Conservation (phyloP, 192 early-diverging fungal genomes). For the Hyaloraphidium curvatum region DNA sequence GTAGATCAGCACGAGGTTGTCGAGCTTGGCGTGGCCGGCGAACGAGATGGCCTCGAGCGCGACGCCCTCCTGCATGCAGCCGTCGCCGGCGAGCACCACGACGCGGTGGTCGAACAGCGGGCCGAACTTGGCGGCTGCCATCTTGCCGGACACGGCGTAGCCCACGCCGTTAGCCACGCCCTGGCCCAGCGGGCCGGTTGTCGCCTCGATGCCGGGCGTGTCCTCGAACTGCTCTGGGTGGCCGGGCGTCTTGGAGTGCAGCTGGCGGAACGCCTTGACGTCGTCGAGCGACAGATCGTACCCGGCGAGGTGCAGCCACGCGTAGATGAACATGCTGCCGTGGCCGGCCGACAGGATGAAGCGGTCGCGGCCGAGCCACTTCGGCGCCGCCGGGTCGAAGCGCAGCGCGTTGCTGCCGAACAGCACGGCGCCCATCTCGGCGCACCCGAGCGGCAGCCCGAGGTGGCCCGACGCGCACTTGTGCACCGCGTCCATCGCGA, state of each 20-base stretch:
- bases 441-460: constrained; percentile 94
- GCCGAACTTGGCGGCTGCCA: constrained; percentile 82
- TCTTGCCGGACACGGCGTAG: constrained; percentile 72
- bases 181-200: constrained; percentile 93
- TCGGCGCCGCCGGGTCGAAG: background rate
- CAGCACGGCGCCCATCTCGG: constrained; percentile 78
- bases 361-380: constrained; percentile 74
- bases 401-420: constrained; percentile 29
- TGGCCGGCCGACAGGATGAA: constrained; percentile 97
- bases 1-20: constrained; percentile 86
- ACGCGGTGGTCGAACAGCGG: constrained; percentile 71
- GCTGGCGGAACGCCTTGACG: constrained; percentile 74
- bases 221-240: constrained; percentile 73
- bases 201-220: constrained; percentile 86
- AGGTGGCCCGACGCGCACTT: constrained; percentile 88
- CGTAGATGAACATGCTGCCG: constrained; percentile 84
- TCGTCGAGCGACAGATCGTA: constrained; percentile 78
- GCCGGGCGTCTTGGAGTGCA: constrained; percentile 76
- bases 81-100: constrained; percentile 74
- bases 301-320: constrained; percentile 69
- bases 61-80: constrained; percentile 97
- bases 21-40: constrained; percentile 80
- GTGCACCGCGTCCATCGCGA: constrained; percentile 74
- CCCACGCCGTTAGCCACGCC: constrained; percentile 81
- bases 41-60: constrained; percentile 75